phyloP scores from a whole-genome alignment of 2,329 filamentous ascomycete species.

The Cordyceps militaris region DNA sequence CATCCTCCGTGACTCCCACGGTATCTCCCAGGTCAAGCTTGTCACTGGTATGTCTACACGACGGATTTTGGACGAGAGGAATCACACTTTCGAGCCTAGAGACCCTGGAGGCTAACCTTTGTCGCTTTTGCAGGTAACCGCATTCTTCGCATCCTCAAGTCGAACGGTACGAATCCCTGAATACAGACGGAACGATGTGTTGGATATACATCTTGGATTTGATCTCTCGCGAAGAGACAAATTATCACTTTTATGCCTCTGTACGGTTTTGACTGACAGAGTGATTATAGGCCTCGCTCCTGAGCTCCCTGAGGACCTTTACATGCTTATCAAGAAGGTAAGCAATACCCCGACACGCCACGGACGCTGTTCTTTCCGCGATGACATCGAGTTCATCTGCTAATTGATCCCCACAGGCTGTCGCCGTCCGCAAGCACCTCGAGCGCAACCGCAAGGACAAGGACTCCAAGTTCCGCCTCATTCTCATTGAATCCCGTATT shows the following conservation, averaged over 20 bases:
- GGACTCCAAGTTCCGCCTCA: constrained; percentile 99
- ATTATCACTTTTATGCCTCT: constrained; percentile 57
- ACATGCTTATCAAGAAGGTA: constrained; percentile 99
- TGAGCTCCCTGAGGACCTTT: constrained; percentile 98
- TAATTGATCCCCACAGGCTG: constrained; percentile 53
- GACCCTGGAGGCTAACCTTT: constrained; percentile 30
- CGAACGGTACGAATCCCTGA: constrained; percentile 69
- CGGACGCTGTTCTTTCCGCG: background rate
- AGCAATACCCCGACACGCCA: constrained; percentile 11
- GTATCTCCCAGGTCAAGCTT: constrained; percentile 95
- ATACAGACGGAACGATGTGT: constrained; percentile 19
- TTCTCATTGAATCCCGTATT: constrained; percentile 99
- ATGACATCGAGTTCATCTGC: constrained; percentile 14
- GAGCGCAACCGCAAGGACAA: constrained; percentile 99
- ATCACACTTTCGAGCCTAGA: background rate
- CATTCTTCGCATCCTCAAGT: constrained; percentile 98
- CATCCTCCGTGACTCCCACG: constrained; percentile 95
- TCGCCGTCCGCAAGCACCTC: constrained; percentile 99
- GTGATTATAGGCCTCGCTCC: constrained; percentile 95
- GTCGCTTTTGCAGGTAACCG: constrained; percentile 72
- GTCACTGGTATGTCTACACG: constrained; percentile 69
- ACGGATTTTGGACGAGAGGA: background rate
- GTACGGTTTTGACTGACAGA: constrained; percentile 90
- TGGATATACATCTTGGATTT: constrained; percentile 21
- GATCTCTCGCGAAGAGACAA: constrained; percentile 16